phyloP scores from a whole-genome alignment of 768 basidiomycete genomes.

The Collybia nuda region DNA sequence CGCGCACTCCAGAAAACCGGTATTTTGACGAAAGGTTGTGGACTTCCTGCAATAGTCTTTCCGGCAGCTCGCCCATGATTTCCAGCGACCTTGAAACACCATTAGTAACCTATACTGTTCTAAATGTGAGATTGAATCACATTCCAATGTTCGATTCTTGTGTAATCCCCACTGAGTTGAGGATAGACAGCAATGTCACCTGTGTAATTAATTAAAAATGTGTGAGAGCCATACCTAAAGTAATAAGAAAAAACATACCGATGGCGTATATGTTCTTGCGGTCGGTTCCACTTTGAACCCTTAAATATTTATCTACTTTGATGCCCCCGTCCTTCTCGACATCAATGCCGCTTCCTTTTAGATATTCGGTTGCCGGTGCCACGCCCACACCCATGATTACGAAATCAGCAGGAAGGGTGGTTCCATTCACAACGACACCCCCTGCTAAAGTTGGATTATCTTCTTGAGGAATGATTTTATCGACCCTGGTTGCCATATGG shows the following conservation, averaged over 20 bases:
- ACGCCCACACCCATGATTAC: conserved; percentile 89
- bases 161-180: conserved; percentile 49
- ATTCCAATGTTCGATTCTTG: conserved; percentile 91
- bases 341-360: conserved; percentile 67
- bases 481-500: conserved; percentile 70
- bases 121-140: conserved; percentile 35
- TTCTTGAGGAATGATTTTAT: conserved; percentile 61
- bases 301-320: conserved; percentile 72
- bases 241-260: conserved; percentile 38
- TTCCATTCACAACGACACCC: conserved; percentile 65
- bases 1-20: conserved; percentile 92
- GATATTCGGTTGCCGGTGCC: conserved; percentile 75
- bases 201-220: conserved; percentile 14
- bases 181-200: conserved; percentile 86
- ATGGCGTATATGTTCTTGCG: conserved; percentile 66
- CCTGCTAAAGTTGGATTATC: conserved; percentile 54
- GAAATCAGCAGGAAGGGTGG: conserved; percentile 68
- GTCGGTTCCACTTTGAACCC: conserved; percentile 47
- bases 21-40: conserved; percentile 72
- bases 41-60: conserved; percentile 64
- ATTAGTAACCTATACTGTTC: background rate
- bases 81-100: conserved; percentile 60
- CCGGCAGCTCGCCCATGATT: conserved; percentile 88
- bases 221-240: background rate
- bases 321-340: conserved; percentile 79